Percentiles rank a stretch among this genome's conserved stretches.
phyloP scores from a whole-genome alignment of 495 filamentous ascomycete genomes.

The Neurospora pannonica region DNA sequence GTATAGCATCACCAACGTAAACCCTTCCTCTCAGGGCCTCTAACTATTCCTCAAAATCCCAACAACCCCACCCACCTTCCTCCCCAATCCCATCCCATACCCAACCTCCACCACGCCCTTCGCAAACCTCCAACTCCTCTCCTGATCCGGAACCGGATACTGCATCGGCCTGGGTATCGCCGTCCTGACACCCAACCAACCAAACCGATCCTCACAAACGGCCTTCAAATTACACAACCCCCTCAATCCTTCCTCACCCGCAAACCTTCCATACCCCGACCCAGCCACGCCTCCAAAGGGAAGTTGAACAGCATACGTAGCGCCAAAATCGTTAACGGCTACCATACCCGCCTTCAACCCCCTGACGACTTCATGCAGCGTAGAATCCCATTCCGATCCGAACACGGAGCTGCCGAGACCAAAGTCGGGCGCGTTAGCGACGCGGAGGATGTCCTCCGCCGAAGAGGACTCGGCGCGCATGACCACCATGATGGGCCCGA shows the following conservation, averaged over 20 bases:
- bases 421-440: slow-evolving; percentile 71
- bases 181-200: slow-evolving; percentile 53
- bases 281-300: slow-evolving; percentile 86
- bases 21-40: background rate
- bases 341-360: slow-evolving; percentile 80
- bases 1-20: background rate
- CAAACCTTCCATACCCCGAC: slow-evolving; percentile 89
- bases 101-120: slow-evolving; percentile 46
- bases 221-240: slow-evolving; percentile 79
- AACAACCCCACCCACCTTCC: slow-evolving; percentile 30
- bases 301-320: slow-evolving; percentile 82
- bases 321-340: slow-evolving; percentile 87
- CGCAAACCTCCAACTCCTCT: slow-evolving; percentile 46
- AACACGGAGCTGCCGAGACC: slow-evolving; percentile 80
- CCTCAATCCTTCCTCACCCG: slow-evolving; percentile 78
- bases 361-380: slow-evolving; percentile 41
- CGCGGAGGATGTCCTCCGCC: slow-evolving; percentile 50
- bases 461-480: slow-evolving; percentile 51
- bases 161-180: slow-evolving; percentile 67
- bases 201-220: slow-evolving; percentile 67
- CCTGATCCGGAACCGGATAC: slow-evolving; percentile 61
- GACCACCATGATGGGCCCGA: slow-evolving; percentile 79
- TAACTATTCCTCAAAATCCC: slow-evolving; percentile 34
- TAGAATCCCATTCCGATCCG: slow-evolving; percentile 44
- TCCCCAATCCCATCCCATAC: slow-evolving; percentile 32